These are phyloP conservation scores for Marchantia paleacea DNA, from an alignment of 225 moss, liverwort and hornwort genomes.

Conservation along the genomic window DNA sequence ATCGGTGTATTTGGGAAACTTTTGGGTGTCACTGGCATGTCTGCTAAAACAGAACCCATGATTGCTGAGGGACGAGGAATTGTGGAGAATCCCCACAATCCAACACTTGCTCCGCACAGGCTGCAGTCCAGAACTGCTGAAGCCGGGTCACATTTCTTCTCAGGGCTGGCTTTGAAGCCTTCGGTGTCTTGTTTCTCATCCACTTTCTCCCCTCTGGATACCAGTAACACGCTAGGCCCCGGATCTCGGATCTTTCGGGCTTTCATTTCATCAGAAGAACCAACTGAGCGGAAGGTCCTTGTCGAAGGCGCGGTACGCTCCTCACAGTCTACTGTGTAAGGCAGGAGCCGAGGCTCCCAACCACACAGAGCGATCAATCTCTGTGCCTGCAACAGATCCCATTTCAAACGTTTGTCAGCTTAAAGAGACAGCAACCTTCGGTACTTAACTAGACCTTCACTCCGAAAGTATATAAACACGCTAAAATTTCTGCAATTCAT, in stretches of 20 bases:
- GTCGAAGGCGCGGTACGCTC: conserved; percentile 44
- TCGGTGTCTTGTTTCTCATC: conserved; percentile 38
- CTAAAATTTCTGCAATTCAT: not conserved
- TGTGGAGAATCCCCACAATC: conserved; percentile 79
- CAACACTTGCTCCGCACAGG: conserved; percentile 91
- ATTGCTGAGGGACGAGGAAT: conserved; percentile 62
- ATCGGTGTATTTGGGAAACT: conserved; percentile 33
- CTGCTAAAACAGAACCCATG: conserved; percentile 40
- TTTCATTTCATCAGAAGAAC: conserved; percentile 24
- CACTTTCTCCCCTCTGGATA: conserved; percentile 38
- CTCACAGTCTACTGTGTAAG: conserved; percentile 77
- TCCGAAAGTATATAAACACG: not conserved
- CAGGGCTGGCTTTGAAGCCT: conserved; percentile 31
- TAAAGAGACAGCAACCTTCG: not conserved
- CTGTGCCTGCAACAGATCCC: conserved; percentile 54
- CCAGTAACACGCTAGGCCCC: conserved; percentile 63
- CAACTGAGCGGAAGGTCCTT: conserved; percentile 28
- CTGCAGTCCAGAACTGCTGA: conserved; percentile 86
- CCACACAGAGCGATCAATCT: conserved; percentile 87
- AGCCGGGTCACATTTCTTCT: conserved; percentile 58
- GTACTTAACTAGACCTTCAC: not conserved
- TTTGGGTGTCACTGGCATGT: conserved; percentile 44
- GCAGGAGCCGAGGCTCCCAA: conserved; percentile 87
- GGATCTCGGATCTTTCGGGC: conserved; percentile 52
- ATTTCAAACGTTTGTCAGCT: not conserved